Base-by-base conservation (phyloP, 441 rosid genomes). In the Brassica hybrid region DNA sequence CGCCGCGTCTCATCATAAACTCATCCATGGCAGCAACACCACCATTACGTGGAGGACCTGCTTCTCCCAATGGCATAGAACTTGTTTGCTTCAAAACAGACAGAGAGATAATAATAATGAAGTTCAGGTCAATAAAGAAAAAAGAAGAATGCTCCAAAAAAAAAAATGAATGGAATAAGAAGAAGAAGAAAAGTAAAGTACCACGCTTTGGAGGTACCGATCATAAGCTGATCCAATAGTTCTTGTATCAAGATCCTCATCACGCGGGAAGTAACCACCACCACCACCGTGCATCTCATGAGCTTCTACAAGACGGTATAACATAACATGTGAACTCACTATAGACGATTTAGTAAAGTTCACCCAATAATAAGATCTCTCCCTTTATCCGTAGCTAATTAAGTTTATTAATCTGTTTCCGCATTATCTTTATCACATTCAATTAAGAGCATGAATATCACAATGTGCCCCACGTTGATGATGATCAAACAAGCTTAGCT, bases 181-280 rank as follows among this genome's bases (percentile, higher is more conserved):
- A 16, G 12, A 54, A 18, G 23, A 67, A 67, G 32, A 67, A 76
- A 73, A 74, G 32, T 21, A 76, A 27, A 56, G 56, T 86, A 93
- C 94, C 78, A 84, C 77, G 75, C 85, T 88, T 79, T 89, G 95
- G 65, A 93, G 97, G 79, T 91, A 93, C 2, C 90, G 93, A 62
- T 93, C 98, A 69, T 91, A 93, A 69, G 97, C 96, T 19, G 97
- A 93, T 19, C 87, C 91, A 27, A 93, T 93, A 5, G 87, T 72
- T 81, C 91, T 89, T 0, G 95, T 88, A 82, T 93, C 80, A 7
- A 66, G 87, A 67, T 88, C 94, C 74, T 86, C 93, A 14, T 88
- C 97, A 34, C 85, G 83, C 3, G 85, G 78, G 21, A 69, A 83
- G 79, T 89, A 90, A 70, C 78, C 85, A 60, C 81, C 14, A 45